These are phyloP conservation scores for Glycine latifolia DNA, from an alignment of 306 rosid genomes.

Conservation along the genomic window DNA sequence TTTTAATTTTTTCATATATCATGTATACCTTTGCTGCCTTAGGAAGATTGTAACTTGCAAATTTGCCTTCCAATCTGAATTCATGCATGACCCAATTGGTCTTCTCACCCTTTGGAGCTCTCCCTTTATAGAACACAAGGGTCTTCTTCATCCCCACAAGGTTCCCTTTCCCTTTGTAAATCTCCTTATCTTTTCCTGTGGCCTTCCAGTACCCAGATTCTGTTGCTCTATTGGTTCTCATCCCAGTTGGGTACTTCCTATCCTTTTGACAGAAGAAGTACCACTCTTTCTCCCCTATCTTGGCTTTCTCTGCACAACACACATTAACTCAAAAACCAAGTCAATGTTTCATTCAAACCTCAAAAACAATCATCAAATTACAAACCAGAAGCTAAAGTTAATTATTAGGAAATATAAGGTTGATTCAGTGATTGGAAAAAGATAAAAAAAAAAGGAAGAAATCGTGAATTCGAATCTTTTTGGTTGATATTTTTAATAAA, in stretches of 20 bases:
- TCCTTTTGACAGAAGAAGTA: constrained; percentile 89
- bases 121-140: constrained; percentile 87
- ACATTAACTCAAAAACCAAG: background rate
- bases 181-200: constrained; percentile 89
- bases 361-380: background rate
- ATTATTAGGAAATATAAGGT: too few species aligned
- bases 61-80: constrained; percentile 78
- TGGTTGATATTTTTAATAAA: too few species aligned
- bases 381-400: too few species aligned
- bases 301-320: constrained; percentile 69
- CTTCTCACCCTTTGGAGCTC: constrained; percentile 96
- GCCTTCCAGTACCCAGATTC: constrained; percentile 97
- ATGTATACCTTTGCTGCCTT: constrained; percentile 65
- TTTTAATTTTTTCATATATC: background rate
- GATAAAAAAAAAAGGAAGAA: too few species aligned
- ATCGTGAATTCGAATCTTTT: too few species aligned
- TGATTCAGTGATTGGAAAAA: too few species aligned
- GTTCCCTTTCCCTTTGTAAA: constrained; percentile 64
- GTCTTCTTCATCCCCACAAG: constrained; percentile 98
- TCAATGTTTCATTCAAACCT: background rate
- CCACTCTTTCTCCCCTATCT: constrained; percentile 99
- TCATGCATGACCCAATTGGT: constrained; percentile 99
- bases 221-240: constrained; percentile 93
- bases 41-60: constrained; percentile 55
- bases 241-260: constrained; percentile 95